Evolutionary conservation across 1,139 yeast genomes (phyloP).

Genomic region (Magnusiomyces tetraspermus): DNA sequence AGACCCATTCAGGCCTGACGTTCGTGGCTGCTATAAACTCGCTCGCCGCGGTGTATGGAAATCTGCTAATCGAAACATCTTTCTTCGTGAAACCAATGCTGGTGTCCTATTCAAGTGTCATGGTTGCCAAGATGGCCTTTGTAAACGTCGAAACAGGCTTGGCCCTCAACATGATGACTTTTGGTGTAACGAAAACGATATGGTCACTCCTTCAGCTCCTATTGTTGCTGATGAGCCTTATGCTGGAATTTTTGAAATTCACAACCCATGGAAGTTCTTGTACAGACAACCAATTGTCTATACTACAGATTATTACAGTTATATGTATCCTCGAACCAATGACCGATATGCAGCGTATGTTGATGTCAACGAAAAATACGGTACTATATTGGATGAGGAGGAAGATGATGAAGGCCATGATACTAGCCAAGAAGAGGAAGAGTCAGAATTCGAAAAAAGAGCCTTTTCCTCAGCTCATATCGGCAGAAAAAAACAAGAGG

Average conservation of each 20-base stretch:
- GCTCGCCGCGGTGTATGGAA: slow-evolving; percentile 3
- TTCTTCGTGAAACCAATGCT: slow-evolving; percentile 17
- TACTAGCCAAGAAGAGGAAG: too few species aligned
- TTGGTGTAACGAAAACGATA: slow-evolving; percentile 13
- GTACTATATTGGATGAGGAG: not conserved
- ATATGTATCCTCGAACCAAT: slow-evolving; percentile 19
- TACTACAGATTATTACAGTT: slow-evolving; percentile 23
- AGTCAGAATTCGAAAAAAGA: too few species aligned
- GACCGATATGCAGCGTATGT: slow-evolving; percentile 21
- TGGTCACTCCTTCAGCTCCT: slow-evolving; percentile 21
- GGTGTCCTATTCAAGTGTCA: slow-evolving; percentile 25
- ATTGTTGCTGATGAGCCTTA: slow-evolving; percentile 25
- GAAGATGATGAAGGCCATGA: not conserved
- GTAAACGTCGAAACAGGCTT: slow-evolving; percentile 17
- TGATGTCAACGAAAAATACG: slow-evolving; percentile 22
- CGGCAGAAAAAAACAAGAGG: not conserved
- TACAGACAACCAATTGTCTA: slow-evolving; percentile 21
- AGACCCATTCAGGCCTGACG: slow-evolving; percentile 8
- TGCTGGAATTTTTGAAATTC: slow-evolving; percentile 17
- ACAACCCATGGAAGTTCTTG: slow-evolving; percentile 12
- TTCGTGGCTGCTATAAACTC: slow-evolving; percentile 10
- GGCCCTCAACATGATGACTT: not conserved
- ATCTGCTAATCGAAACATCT: not conserved
- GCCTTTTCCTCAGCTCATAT: not conserved
- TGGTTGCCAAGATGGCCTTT: slow-evolving; percentile 17